Percentiles rank a stretch among this genome's conserved stretches.
phyloP scores from a whole-genome alignment of 345 rosid species.

The Lumnitzera racemosa region DNA sequence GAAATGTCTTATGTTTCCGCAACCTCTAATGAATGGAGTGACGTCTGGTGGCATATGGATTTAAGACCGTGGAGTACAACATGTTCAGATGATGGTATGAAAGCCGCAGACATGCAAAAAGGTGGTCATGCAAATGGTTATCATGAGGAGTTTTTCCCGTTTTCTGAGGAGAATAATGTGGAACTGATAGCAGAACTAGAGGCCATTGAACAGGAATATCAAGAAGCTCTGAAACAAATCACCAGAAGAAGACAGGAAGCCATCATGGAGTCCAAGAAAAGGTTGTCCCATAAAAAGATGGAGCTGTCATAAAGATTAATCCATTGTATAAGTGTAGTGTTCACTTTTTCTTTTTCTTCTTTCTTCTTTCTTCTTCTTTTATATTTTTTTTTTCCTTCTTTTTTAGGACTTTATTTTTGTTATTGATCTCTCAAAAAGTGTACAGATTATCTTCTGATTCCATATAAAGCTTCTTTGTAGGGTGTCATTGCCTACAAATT shows the following conservation, averaged over 20 bases:
- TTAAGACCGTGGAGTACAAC: background rate
- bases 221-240: slow-evolving; percentile 48
- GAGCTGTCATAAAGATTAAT: background rate
- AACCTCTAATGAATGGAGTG: slow-evolving; percentile 28
- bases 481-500: no score
- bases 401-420: no score
- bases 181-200: slow-evolving; percentile 42
- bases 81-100: background rate
- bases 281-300: slow-evolving; percentile 24
- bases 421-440: no score
- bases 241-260: slow-evolving; percentile 58
- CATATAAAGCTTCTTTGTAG: no score
- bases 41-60: slow-evolving; percentile 17
- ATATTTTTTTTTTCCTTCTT: no score
- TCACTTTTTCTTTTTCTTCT: no score
- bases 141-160: background rate
- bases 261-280: slow-evolving; percentile 41
- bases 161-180: slow-evolving; percentile 24
- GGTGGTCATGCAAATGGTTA: slow-evolving; percentile 3
- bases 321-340: no score
- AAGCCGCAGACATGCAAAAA: slow-evolving; percentile 1
- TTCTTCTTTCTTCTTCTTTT: no score
- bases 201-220: slow-evolving; percentile 54
- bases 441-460: no score
- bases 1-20: slow-evolving; percentile 38